These are phyloP conservation scores for Penicillium sclerotigenum DNA, from an alignment of 2,329 filamentous ascomycete species.

Conservation along the genomic window DNA sequence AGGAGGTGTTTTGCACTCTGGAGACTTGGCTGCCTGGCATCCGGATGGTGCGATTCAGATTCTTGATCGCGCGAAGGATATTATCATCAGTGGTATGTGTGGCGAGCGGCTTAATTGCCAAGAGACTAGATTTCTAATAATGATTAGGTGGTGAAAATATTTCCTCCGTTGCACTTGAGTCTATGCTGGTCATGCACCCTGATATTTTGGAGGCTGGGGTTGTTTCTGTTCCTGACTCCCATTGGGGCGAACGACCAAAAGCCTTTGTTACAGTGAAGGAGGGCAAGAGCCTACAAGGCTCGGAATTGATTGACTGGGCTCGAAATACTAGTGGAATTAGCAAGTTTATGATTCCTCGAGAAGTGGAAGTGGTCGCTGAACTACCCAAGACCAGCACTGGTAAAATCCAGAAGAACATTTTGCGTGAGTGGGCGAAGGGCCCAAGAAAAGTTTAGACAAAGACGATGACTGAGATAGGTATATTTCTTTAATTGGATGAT, in stretches of 20 bases:
- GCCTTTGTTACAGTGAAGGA: constrained; percentile 81
- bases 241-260: constrained; percentile 96
- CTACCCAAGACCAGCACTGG: constrained; percentile 96
- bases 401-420: constrained; percentile 91
- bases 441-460: constrained; percentile 20
- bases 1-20: constrained; percentile 82
- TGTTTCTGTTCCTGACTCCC: constrained; percentile 78
- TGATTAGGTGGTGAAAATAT: constrained; percentile 87
- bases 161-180: constrained; percentile 85
- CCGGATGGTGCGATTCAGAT: constrained; percentile 89
- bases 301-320: constrained; percentile 81
- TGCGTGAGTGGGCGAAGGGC: constrained; percentile 77
- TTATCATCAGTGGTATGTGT: constrained; percentile 82
- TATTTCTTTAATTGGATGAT: not conserved
- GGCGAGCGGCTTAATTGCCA: not conserved
- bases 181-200: constrained; percentile 83
- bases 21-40: constrained; percentile 91
- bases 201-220: constrained; percentile 89
- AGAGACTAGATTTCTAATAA: not conserved
- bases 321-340: constrained; percentile 76
- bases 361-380: constrained; percentile 76
- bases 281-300: constrained; percentile 58
- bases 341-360: constrained; percentile 78
- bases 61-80: constrained; percentile 90
- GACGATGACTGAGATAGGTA: not conserved